These are phyloP conservation scores for Xanthoparmelia taractica DNA, from an alignment of 495 filamentous ascomycete species.

Conservation along the genomic window DNA sequence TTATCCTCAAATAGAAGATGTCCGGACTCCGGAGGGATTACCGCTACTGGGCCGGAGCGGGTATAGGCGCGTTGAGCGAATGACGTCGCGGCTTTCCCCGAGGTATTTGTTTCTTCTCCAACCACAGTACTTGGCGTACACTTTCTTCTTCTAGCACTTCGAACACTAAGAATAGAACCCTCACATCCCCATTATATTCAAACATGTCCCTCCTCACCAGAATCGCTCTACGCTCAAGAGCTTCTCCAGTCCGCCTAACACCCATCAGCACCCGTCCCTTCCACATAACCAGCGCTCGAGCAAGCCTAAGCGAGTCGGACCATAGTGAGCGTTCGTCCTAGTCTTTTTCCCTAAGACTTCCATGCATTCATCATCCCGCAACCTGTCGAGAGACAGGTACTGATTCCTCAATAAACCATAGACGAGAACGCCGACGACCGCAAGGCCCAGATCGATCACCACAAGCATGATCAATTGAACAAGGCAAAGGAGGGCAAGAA, in stretches of 20 bases:
- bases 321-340: constrained; percentile 24
- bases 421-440: constrained; percentile 38
- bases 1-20: background rate
- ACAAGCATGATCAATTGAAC: constrained; percentile 64
- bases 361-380: background rate
- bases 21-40: background rate
- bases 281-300: constrained; percentile 12
- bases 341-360: background rate
- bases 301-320: constrained; percentile 27
- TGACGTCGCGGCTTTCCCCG: background rate
- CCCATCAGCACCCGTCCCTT: constrained; percentile 13
- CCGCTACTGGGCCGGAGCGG: background rate
- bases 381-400: background rate
- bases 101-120: background rate
- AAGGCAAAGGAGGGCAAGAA: constrained; percentile 67
- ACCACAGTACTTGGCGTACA: background rate
- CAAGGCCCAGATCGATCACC: constrained; percentile 47
- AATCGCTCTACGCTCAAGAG: constrained; percentile 12
- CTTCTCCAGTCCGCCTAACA: background rate
- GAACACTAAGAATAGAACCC: background rate
- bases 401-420: background rate
- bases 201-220: constrained; percentile 24
- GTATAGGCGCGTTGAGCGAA: background rate
- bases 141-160: background rate
- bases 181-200: background rate